Percentiles rank a stretch among this genome's conserved stretches.
Evolutionary conservation across 371 early-diverging fungal species (phyloP).

Genomic region (Mortierella sp.): DNA sequence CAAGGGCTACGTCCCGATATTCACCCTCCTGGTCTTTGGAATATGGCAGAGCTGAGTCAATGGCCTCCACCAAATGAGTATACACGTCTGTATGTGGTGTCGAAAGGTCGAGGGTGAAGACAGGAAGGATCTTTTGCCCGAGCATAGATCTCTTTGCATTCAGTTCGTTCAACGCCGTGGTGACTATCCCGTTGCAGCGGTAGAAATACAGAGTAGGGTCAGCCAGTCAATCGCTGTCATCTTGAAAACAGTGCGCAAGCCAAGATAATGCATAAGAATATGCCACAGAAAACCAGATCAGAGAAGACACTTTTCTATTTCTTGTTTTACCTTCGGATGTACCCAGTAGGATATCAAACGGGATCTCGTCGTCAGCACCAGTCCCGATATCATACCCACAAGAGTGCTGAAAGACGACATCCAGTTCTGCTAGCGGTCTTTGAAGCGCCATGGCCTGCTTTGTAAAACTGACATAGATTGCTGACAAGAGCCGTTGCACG

Average conservation of each 20-base stretch:
- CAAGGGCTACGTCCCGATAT: constrained; percentile 75
- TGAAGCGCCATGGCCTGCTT: constrained; percentile 35
- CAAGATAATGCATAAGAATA: too few relatives aligned
- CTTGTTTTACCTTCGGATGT: constrained; percentile 26
- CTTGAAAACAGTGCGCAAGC: too few relatives aligned
- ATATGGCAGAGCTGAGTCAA: constrained; percentile 29
- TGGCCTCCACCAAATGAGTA: constrained; percentile 30
- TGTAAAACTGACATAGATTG: constrained; percentile 47
- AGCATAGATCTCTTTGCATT: constrained; percentile 18
- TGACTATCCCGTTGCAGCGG: constrained; percentile 1
- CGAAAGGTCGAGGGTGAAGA: constrained; percentile 21
- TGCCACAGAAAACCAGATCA: too few relatives aligned
- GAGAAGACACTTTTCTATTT: background rate
- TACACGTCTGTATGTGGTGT: constrained; percentile 7
- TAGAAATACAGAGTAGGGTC: background rate
- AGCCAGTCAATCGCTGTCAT: background rate
- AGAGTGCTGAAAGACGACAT: constrained; percentile 39
- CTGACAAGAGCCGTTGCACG: constrained; percentile 40
- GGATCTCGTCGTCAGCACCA: constrained; percentile 24
- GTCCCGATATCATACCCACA: constrained; percentile 49
- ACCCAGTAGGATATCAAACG: constrained; percentile 38
- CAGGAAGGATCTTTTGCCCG: constrained; percentile 12
- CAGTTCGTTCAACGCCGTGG: constrained; percentile 13
- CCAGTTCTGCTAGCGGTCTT: constrained; percentile 42
- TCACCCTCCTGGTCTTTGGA: constrained; percentile 21